Base-by-base conservation (phyloP, 2,329 filamentous ascomycete genomes). In the Ophiostoma ips region DNA sequence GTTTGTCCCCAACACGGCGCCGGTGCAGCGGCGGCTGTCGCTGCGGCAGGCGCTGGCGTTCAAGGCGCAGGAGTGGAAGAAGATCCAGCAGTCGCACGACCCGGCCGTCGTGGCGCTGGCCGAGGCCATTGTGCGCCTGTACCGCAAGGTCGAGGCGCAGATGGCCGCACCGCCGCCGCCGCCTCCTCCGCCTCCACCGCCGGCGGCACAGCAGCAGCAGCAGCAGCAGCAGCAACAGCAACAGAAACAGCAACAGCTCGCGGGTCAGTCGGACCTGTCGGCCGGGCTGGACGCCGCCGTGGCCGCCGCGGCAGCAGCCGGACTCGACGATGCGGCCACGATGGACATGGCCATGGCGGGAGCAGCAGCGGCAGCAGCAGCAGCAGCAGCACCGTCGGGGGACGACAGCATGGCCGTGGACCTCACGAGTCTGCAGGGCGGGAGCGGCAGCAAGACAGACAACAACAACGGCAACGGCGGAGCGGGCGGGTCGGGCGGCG, bases 91-190 rank as follows among this genome's bases (percentile, higher is more conserved):
- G 57, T 66, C 66, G n/a, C 46, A 28, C 10, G 28, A 44, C 15
- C 38, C 53, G 2, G 50, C 21, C 47, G 79, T 83, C 52, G 66
- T 70, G 1, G 64, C 67, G 16, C 65, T 76, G 41, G 79, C 79
- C 1, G 81, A 84, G 61, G 73, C 73, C 9, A 66, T 79, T 13
- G 75, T 83, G 10, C 76, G 81, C 8, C 70, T 84, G 8, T 69
- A 82, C 60, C 70, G 80, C 24, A 70, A 72, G 2, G 79, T 85
- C 11, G 80, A 86, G 62, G 71, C 74, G n/a, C 80, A 83, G 59
- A 72, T 84, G 68, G 66, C 24, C 8, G 24, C 68, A 33, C 55
- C 55, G 24, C 52, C 50, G 21, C 51, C 56, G 16, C 51, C 43
- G 13, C 47, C 49, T 30, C 49, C n/a, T 33, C 49, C 19, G 45